Percentiles rank a stretch among this genome's conserved stretches.
phyloP scores from a whole-genome alignment of 2,329 filamentous ascomycete genomes.

The Exophiala aquamarina region DNA sequence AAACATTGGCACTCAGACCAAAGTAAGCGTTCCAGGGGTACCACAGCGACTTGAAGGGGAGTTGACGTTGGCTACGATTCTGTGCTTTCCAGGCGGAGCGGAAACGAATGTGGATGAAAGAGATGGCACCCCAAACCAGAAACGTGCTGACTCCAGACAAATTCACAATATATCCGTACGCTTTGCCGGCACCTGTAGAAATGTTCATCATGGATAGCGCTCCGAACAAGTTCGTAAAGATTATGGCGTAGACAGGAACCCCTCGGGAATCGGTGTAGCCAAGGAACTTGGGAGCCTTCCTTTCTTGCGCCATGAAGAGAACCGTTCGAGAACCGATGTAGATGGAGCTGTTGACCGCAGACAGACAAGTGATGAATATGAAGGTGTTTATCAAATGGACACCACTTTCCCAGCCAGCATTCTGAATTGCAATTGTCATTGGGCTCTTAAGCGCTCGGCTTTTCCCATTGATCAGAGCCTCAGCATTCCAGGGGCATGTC shows the following conservation, averaged over 20 bases:
- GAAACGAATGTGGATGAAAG: conserved; percentile 44
- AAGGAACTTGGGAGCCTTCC: conserved; percentile 69
- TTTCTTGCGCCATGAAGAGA: conserved; percentile 71
- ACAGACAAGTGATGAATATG: conserved; percentile 71
- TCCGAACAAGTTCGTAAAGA: conserved; percentile 24
- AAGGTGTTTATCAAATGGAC: conserved; percentile 77
- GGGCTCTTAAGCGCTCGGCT: conserved; percentile 68
- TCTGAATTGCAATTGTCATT: conserved; percentile 72
- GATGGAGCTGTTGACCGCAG: conserved; percentile 71
- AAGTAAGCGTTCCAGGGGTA: conserved; percentile 56
- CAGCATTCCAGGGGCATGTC: conserved; percentile 68
- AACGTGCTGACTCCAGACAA: conserved; percentile 22
- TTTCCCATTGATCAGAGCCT: conserved; percentile 60
- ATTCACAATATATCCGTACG: conserved; percentile 23
- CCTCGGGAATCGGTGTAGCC: conserved; percentile 62
- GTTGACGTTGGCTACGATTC: conserved; percentile 36
- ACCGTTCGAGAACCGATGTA: conserved; percentile 72
- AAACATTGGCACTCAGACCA: conserved; percentile 48
- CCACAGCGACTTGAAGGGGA: conserved; percentile 50
- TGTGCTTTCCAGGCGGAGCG: conserved; percentile 39
- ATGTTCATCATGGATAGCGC: conserved; percentile 24
- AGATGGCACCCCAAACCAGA: conserved; percentile 35
- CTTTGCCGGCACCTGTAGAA: conserved; percentile 19
- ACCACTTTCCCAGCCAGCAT: conserved; percentile 70
- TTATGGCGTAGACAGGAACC: conserved; percentile 21